Base-by-base conservation (phyloP, 768 basidiomycete species). In the Rhizopogon vinicolor region DNA sequence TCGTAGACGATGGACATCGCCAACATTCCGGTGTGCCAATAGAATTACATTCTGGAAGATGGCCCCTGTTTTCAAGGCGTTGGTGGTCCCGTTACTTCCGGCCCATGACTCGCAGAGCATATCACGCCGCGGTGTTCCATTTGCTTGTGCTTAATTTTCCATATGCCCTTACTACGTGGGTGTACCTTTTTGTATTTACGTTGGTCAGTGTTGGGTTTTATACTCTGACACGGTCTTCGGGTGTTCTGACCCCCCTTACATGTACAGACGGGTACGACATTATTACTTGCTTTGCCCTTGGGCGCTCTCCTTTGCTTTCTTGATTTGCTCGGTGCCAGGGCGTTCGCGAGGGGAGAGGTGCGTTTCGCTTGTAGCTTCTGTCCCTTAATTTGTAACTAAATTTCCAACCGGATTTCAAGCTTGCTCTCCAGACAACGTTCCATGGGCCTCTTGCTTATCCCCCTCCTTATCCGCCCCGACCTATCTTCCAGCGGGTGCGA, bases 221-320 rank as follows among this genome's bases (percentile, higher is more conserved):
- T 4, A 13, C 7, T 14, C 41, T 28, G 3, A 31, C 3, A 18
- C 5, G 41, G 43, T 44, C 22, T 6, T 37, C 16, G 40, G 3
- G 12, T 8, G n/a, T 45, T 50, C 62, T 69, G 40, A 62, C 54
- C 19, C 42, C 1, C 28, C 45, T 28, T 22, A 5, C 25, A 25
- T 25, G 25, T 59, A 54, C 60, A 92, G 89, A 79, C 84, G 0
- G 90, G 90, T 10, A 92, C 90, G 25, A 89, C 86, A 0, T 77
- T 90, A 13, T 78, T 93, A n/a, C 77, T 92, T 63, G 85, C 87
- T 0, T 77, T 92, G 4, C 90, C 90, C 1, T 71, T 93, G 16
- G 90, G 91, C 12, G 85, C 86, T 2, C 72, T 91, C 9, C 72
- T 91, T 16, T 91, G 88, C 67, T 92, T 91, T 69, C 76, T 89